phyloP scores from a whole-genome alignment of 2,329 filamentous ascomycete species.

The Colletotrichum sp. region DNA sequence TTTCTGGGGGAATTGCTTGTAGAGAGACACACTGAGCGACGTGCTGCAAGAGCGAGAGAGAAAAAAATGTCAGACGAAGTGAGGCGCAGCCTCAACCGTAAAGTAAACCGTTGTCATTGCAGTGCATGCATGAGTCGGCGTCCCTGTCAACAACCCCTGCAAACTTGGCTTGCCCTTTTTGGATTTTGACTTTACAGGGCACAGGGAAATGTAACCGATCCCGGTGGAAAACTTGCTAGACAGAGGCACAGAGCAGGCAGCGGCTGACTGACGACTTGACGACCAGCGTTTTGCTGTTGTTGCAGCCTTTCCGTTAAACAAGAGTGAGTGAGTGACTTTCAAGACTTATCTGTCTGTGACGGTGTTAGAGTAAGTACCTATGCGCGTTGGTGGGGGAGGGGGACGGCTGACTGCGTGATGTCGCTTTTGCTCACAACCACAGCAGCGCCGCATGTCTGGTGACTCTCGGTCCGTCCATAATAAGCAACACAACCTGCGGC shows the following conservation, averaged over 20 bases:
- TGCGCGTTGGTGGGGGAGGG: not conserved
- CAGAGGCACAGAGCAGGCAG: not conserved
- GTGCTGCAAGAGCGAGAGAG: not conserved
- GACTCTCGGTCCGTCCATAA: not conserved
- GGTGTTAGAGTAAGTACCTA: not conserved
- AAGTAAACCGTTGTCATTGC: conserved; percentile 16
- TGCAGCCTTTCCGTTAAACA: not conserved
- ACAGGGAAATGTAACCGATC: not conserved
- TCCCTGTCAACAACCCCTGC: conserved; percentile 15
- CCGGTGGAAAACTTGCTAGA: not conserved
- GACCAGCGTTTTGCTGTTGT: not conserved
- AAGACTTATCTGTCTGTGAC: not conserved
- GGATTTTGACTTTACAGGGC: conserved; percentile 20
- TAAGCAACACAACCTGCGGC: not conserved
- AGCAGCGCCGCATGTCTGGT: not conserved
- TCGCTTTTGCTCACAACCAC: conserved; percentile 9
- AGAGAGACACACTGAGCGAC: not conserved
- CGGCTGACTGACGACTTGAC: not conserved
- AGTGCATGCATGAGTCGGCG: conserved; percentile 18
- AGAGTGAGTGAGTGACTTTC: not conserved
- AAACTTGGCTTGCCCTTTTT: conserved; percentile 14
- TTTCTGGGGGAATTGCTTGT: conserved; percentile 14
- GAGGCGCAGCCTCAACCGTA: conserved; percentile 18
- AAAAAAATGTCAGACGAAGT: conserved; percentile 15
- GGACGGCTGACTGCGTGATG: not conserved